A percentile compares a stretch with the other conserved stretches of the same genome.
Evolutionary conservation across 306 rosid species (phyloP).

Genomic region (Comarum palustre): DNA sequence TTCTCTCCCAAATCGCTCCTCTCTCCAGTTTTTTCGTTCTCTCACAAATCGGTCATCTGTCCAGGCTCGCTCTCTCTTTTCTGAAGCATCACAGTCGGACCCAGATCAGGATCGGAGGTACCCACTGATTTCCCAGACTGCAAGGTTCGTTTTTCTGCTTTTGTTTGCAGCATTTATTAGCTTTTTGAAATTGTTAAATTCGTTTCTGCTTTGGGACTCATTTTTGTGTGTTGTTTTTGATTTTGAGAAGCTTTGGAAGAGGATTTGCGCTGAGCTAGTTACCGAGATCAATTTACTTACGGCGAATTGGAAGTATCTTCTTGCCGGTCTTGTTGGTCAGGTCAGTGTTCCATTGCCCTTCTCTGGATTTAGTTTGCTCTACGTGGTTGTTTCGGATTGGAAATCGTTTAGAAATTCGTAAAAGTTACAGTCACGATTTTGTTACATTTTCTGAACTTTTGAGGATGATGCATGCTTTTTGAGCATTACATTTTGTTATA

Average conservation of each 20-base stretch:
- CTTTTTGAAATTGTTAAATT: neutral
- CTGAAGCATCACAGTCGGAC: too few relatives aligned
- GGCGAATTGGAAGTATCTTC: slow-evolving; percentile 84
- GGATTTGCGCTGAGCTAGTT: slow-evolving; percentile 56
- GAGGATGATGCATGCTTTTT: slow-evolving; percentile 28
- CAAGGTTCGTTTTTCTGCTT: slow-evolving; percentile 48
- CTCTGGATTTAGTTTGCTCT: too few relatives aligned
- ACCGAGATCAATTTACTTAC: slow-evolving; percentile 76
- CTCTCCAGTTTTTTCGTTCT: too few relatives aligned
- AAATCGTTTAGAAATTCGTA: slow-evolving; percentile 14
- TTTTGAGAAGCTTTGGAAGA: slow-evolving; percentile 77
- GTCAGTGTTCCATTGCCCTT: too few relatives aligned
- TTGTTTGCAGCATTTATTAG: slow-evolving; percentile 8
- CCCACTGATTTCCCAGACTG: too few relatives aligned
- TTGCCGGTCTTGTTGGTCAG: slow-evolving; percentile 80
- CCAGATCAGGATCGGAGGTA: too few relatives aligned
- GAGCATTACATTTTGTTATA: neutral
- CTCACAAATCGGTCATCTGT: too few relatives aligned
- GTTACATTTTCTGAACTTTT: slow-evolving; percentile 26
- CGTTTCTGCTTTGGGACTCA: slow-evolving; percentile 6
- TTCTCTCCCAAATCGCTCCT: too few relatives aligned
- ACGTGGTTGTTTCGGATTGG: neutral
- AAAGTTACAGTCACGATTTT: slow-evolving; percentile 31
- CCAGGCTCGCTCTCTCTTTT: too few relatives aligned
- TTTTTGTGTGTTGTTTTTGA: neutral